A percentile compares a stretch with the other conserved stretches of the same genome.
phyloP scores from a whole-genome alignment of 2,329 filamentous ascomycete genomes.

The Colletotrichum nymphaeae region DNA sequence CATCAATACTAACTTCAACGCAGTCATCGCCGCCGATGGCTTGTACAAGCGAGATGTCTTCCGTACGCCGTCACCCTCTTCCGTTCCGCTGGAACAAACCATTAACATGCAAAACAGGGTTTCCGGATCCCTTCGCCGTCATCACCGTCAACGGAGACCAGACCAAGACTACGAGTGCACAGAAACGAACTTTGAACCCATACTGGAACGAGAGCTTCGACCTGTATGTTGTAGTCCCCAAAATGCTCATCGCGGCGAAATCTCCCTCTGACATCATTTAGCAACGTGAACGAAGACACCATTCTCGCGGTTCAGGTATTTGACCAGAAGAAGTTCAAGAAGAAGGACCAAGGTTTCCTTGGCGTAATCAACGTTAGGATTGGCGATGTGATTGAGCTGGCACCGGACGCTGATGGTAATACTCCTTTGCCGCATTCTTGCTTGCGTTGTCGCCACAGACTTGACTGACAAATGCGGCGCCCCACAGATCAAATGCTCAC shows the following conservation, averaged over 20 bases:
- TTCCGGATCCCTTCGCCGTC: slow-evolving; percentile 97
- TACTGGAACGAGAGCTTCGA: slow-evolving; percentile 99
- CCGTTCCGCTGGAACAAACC: background rate
- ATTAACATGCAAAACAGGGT: slow-evolving; percentile 69
- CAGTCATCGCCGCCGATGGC: slow-evolving; percentile 98
- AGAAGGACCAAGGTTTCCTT: slow-evolving; percentile 99
- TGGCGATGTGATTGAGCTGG: slow-evolving; percentile 92
- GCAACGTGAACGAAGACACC: slow-evolving; percentile 91
- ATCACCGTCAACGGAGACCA: slow-evolving; percentile 98
- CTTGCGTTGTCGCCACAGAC: slow-evolving; percentile 30
- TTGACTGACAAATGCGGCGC: slow-evolving; percentile 41
- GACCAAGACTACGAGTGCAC: slow-evolving; percentile 96
- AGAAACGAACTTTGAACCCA: slow-evolving; percentile 97
- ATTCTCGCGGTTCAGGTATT: slow-evolving; percentile 98
- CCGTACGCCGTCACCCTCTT: slow-evolving; percentile 69
- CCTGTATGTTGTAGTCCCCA: slow-evolving; percentile 72
- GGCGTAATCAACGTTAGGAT: slow-evolving; percentile 98
- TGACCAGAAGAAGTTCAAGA: slow-evolving; percentile 99
- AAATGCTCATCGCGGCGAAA: slow-evolving; percentile 37
- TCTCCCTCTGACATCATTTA: slow-evolving; percentile 50
- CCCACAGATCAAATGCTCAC: slow-evolving; percentile 97
- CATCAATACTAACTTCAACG: slow-evolving; percentile 50
- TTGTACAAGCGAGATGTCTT: slow-evolving; percentile 99
- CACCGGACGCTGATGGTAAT: slow-evolving; percentile 90
- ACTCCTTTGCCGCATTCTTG: slow-evolving; percentile 35